Evolutionary conservation across 768 basidiomycete genomes (phyloP).

Genomic region (Lentinula guzmanii): DNA sequence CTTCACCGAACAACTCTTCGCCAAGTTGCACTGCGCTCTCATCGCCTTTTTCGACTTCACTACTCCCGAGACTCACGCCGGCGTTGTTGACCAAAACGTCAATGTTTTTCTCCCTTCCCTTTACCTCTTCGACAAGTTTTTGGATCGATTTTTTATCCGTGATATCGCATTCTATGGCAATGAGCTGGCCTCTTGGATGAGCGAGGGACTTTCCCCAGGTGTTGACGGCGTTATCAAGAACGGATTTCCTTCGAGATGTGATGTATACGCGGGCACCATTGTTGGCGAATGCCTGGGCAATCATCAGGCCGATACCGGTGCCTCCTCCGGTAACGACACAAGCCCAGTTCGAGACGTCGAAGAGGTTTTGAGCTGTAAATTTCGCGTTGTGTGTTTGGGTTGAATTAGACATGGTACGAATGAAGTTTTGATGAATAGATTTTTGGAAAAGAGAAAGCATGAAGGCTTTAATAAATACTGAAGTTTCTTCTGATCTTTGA

Average conservation of each 20-base stretch:
- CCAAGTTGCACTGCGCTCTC: neutral
- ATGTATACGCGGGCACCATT: conserved; percentile 39
- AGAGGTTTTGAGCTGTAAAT: neutral
- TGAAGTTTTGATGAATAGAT: neutral
- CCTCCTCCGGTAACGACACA: neutral
- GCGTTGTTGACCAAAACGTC: conserved; percentile 1
- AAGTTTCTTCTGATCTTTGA: too few species aligned
- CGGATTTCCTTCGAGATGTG: conserved; percentile 25
- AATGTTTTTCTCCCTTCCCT: neutral
- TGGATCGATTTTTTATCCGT: neutral
- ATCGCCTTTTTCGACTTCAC: conserved; percentile 1
- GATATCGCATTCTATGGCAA: neutral
- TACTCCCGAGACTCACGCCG: neutral
- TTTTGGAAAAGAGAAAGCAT: too few species aligned
- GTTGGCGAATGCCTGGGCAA: conserved; percentile 32
- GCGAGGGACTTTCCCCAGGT: neutral
- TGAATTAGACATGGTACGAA: neutral
- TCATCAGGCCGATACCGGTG: conserved; percentile 32
- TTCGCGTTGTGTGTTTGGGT: neutral
- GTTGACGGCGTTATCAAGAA: conserved; percentile 18
- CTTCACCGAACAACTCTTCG: neutral
- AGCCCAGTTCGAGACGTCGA: neutral
- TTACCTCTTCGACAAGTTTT: neutral
- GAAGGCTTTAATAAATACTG: too few species aligned
- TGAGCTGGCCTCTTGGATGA: neutral